Percentiles rank a stretch among this genome's conserved stretches.
Evolutionary conservation across 2,329 filamentous ascomycete genomes (phyloP).

Genomic region (Exophiala calicioides): DNA sequence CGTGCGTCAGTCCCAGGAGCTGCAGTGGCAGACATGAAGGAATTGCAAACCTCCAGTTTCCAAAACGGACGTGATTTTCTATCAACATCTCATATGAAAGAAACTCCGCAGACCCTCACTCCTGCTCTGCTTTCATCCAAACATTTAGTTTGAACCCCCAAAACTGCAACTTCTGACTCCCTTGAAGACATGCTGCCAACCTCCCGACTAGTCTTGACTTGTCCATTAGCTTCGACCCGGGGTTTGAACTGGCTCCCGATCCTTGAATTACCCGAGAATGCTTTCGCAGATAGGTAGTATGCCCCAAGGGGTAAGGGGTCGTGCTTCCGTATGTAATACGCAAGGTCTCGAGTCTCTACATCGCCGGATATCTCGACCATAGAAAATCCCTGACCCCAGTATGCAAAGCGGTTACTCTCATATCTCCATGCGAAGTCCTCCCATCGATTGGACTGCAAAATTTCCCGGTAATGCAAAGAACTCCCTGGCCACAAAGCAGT

Average conservation of each 20-base stretch:
- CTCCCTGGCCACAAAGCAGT: background rate
- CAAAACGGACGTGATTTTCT: background rate
- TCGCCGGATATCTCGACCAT: background rate
- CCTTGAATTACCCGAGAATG: background rate
- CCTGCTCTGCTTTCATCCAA: background rate
- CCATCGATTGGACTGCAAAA: constrained; percentile 1
- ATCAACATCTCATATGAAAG: background rate
- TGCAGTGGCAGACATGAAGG: too few relatives aligned
- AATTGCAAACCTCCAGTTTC: too few relatives aligned
- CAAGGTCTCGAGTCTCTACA: background rate
- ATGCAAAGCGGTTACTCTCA: constrained; percentile 10
- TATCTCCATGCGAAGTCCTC: constrained; percentile 18
- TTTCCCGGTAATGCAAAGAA: background rate
- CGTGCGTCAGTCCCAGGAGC: too few relatives aligned
- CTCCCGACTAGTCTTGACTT: background rate
- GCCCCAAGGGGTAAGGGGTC: background rate
- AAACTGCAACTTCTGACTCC: background rate
- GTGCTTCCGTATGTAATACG: background rate
- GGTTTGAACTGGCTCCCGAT: background rate
- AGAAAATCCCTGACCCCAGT: constrained; percentile 5
- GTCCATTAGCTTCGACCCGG: background rate
- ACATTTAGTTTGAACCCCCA: background rate
- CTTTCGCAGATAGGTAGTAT: background rate
- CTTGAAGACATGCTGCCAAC: background rate
- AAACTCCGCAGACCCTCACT: too few relatives aligned